These are phyloP conservation scores for Suillus luteus DNA, from an alignment of 768 basidiomycete species.

Conservation along the genomic window DNA sequence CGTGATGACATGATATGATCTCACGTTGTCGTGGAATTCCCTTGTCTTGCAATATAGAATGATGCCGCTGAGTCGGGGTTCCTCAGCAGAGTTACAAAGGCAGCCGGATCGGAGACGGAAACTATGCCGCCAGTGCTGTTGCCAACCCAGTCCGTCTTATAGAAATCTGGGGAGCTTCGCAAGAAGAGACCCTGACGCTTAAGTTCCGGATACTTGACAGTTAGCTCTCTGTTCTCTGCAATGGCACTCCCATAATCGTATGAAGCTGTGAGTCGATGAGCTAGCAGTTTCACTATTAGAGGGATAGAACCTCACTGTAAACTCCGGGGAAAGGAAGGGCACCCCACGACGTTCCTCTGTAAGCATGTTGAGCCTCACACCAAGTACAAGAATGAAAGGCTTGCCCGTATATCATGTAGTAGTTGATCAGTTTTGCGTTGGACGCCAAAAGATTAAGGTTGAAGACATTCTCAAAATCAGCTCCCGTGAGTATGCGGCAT, in stretches of 20 bases:
- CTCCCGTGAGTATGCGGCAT: conserved; percentile 67
- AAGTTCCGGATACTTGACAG: conserved; percentile 72
- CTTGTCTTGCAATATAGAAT: conserved; percentile 74
- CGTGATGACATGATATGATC: conserved; percentile 21
- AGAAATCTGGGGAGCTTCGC: conserved; percentile 75
- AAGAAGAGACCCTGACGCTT: conserved; percentile 80
- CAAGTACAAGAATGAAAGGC: conserved; percentile 12
- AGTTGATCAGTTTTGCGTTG: conserved; percentile 80
- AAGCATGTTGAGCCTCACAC: conserved; percentile 9
- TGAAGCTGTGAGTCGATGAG: conserved; percentile 39
- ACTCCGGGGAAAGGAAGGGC: conserved; percentile 78
- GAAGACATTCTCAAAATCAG: conserved; percentile 79
- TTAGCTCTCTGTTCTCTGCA: conserved; percentile 65
- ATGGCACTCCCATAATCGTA: conserved; percentile 83
- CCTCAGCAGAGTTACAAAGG: conserved; percentile 60
- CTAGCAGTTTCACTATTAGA: conserved; percentile 3
- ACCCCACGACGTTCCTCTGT: conserved; percentile 85
- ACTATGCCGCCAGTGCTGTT: conserved; percentile 56
- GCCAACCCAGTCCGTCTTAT: conserved; percentile 76
- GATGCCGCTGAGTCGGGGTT: conserved; percentile 68
- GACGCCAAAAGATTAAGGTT: conserved; percentile 77
- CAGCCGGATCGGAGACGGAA: conserved; percentile 43
- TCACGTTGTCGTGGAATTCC: conserved; percentile 66
- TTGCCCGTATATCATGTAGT: conserved; percentile 85
- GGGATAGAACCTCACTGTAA: conserved; percentile 42